A percentile compares a stretch with the other conserved stretches of the same genome.
Evolutionary conservation across 257 asterid genomes (phyloP).

Genomic region (Capsicum baccatum): DNA sequence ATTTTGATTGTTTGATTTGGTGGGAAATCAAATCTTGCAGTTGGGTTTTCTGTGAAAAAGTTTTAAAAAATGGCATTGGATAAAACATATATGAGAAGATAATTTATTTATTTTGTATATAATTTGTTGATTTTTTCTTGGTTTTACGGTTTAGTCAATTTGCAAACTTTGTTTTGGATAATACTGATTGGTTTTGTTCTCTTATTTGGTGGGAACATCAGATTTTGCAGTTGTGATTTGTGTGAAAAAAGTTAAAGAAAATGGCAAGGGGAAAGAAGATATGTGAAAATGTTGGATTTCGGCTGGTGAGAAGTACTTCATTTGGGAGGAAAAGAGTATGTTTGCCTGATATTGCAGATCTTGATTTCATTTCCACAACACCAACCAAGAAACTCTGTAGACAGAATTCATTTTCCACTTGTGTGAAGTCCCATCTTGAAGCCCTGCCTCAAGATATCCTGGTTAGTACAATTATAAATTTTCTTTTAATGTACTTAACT

Average conservation of each 20-base stretch:
- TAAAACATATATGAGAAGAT: too few species aligned
- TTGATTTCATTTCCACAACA: conserved; percentile 15
- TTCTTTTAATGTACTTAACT: neutral
- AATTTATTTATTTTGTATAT: too few species aligned
- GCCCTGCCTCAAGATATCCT: conserved; percentile 41
- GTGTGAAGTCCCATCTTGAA: conserved; percentile 42
- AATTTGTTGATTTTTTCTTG: too few species aligned
- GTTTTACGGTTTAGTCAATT: too few species aligned
- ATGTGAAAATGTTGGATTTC: conserved; percentile 40
- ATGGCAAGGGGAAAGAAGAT: conserved; percentile 41
- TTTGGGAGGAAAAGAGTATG: conserved; percentile 69
- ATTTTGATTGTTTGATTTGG: neutral
- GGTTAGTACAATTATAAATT: conserved; percentile 29
- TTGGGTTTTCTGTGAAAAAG: neutral
- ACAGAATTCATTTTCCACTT: conserved; percentile 39
- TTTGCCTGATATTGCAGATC: conserved; percentile 35
- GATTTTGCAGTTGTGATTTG: conserved; percentile 36
- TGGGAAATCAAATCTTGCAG: conserved; percentile 37
- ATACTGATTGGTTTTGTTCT: neutral
- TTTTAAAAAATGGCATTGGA: conserved; percentile 35
- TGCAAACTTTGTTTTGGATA: neutral
- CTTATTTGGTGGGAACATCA: neutral
- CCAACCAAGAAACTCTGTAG: conserved; percentile 50
- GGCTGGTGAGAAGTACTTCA: conserved; percentile 60
- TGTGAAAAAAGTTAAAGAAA: conserved; percentile 23